Conservation (phyloP, 2,329 filamentous ascomycete species). For the Pseudocercospora pini-densiflorae region DNA sequence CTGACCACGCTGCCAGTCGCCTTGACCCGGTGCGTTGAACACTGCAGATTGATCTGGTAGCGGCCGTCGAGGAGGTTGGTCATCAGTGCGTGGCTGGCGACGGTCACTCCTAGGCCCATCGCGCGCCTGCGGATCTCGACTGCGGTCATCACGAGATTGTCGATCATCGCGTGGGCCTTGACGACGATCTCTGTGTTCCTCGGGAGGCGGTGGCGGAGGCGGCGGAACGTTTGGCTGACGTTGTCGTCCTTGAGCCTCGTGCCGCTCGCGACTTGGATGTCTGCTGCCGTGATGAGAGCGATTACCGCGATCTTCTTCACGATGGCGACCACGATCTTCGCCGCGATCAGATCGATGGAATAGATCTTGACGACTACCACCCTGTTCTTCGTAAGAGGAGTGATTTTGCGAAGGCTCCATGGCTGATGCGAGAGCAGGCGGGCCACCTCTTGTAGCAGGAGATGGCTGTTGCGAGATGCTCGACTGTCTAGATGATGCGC, state of each 20-base stretch:
- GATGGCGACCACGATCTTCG: constrained; percentile 28
- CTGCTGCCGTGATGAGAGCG: constrained; percentile 31
- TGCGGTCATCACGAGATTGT: constrained; percentile 30
- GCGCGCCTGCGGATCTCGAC: constrained; percentile 15
- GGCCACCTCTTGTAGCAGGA: constrained; percentile 10
- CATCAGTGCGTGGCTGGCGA: constrained; percentile 23
- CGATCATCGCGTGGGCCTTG: constrained; percentile 33
- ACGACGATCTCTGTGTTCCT: constrained; percentile 32
- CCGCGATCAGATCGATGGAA: constrained; percentile 30
- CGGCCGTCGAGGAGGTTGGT: constrained; percentile 26
- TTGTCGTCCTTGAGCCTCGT: constrained; percentile 23
- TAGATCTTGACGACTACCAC: constrained; percentile 26
- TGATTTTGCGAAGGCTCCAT: constrained; percentile 30
- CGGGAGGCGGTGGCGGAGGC: constrained; percentile 28
- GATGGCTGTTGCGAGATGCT: constrained; percentile 27
- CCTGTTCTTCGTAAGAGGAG: constrained; percentile 20
- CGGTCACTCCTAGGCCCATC: constrained; percentile 22
- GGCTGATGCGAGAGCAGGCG: constrained; percentile 24
- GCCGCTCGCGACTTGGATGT: constrained; percentile 35
- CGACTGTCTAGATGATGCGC: constrained; percentile 36
- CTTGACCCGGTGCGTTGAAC: constrained; percentile 15
- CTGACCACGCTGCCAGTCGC: constrained; percentile 30
- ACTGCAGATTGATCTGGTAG: constrained; percentile 18
- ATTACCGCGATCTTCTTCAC: constrained; percentile 33
- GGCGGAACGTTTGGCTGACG: constrained; percentile 20